Evolutionary conservation across 2,329 filamentous ascomycete species (phyloP).

Genomic region (Trichoderma arundinaceum): DNA sequence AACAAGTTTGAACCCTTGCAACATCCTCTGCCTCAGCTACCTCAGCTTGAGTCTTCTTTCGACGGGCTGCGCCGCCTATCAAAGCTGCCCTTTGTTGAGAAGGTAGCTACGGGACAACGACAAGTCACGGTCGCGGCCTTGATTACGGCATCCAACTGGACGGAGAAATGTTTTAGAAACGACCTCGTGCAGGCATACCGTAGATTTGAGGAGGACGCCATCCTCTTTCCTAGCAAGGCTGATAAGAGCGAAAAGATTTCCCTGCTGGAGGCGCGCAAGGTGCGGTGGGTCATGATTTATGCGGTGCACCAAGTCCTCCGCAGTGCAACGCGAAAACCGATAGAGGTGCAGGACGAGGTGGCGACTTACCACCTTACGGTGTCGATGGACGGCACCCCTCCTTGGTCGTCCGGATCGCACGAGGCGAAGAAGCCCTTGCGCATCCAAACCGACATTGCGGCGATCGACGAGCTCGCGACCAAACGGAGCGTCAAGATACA

Average conservation of each 20-base stretch:
- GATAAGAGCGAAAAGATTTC: conserved; percentile 61
- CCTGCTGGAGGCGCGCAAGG: conserved; percentile 72
- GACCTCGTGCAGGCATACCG: conserved; percentile 71
- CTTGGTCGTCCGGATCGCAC: conserved; percentile 52
- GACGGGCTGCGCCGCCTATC: conserved; percentile 44
- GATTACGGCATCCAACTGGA: conserved; percentile 56
- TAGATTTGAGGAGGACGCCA: conserved; percentile 68
- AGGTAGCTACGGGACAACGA: conserved; percentile 54
- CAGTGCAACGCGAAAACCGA: conserved; percentile 65
- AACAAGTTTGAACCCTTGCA: conserved; percentile 64
- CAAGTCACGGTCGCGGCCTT: conserved; percentile 60
- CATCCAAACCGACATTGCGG: conserved; percentile 40
- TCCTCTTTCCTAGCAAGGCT: conserved; percentile 55
- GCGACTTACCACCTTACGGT: conserved; percentile 63
- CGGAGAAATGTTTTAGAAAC: conserved; percentile 51
- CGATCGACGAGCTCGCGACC: conserved; percentile 22
- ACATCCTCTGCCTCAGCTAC: conserved; percentile 71
- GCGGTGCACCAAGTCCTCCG: conserved; percentile 73
- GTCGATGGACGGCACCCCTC: conserved; percentile 50
- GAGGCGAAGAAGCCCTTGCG: conserved; percentile 39
- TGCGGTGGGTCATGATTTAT: conserved; percentile 80
- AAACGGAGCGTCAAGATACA: conserved; percentile 29
- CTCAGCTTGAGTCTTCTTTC: conserved; percentile 47
- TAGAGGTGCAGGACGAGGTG: conserved; percentile 63
- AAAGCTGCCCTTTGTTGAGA: conserved; percentile 51